Base-by-base conservation (phyloP, 352 stramenopile genomes). In the Pythium biforme region DNA sequence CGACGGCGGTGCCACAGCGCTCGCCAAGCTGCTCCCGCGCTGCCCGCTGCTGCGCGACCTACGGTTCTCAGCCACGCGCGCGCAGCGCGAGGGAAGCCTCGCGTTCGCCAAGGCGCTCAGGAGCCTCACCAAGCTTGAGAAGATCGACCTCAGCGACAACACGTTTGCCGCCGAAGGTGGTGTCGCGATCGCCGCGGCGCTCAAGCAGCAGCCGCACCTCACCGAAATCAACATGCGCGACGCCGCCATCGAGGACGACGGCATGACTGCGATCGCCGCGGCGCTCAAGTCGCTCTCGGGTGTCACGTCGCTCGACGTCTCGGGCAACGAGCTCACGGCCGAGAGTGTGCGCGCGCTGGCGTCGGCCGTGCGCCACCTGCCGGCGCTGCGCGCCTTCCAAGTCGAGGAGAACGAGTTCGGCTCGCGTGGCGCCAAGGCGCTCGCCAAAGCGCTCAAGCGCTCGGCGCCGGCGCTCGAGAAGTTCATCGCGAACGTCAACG, bases 401-500 rank as follows among this genome's bases (percentile, higher is more conserved):
- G 57, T 97, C 27, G 92, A 98, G 61, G 94, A 98, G 66, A 98
- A 98, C 74, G 89, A 98, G 72, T 84, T 98, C 20, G 86, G 77
- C 45, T 95, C 86, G 15, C 83, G 75, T n/a, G 95, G 93, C 5
- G 81, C 88, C 5, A 81, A 81, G 62, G 47, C 58, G 15, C 80
- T 98, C 55, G 89, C 87, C 0, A 77, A 77, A 41, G 81, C 78
- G 5, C 70, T 97, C 64, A 80, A 75, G 66, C 70, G 55, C n/a
- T 68, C 69, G 57, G 64, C 69, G 11, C 76, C 69, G 48, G 40
- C 27, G 37, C 72, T 98, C 43, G 75, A 95, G 64, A 92, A 83
- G 76, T 62, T 98, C 40, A 80, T 96, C 14, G 72, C 83, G 50
- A 97, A 94, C 57, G 77, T 86, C 33, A 97, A 95, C 64, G 85